These are phyloP conservation scores for Ophiostoma novo-ulmi DNA, from an alignment of 2,329 filamentous ascomycete species.

Conservation along the genomic window DNA sequence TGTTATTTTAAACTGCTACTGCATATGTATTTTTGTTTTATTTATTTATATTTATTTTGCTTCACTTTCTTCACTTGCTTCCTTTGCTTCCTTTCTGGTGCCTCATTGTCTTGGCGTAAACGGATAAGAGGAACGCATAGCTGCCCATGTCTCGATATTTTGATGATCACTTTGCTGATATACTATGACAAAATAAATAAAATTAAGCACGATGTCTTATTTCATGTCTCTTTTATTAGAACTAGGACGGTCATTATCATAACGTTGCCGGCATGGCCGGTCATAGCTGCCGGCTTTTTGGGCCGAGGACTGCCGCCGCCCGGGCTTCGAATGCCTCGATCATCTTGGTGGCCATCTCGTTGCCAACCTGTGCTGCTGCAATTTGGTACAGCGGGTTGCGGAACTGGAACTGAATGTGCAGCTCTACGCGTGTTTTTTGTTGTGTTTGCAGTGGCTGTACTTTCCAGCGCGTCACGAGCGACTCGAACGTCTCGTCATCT, in stretches of 20 bases:
- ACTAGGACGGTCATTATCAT: constrained; percentile 1
- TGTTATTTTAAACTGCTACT: not conserved
- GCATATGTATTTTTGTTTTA: not conserved
- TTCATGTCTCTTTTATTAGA: not conserved
- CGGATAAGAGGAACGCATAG: not conserved
- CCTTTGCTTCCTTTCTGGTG: not conserved
- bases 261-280: not conserved
- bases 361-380: constrained; percentile 73
- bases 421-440: constrained; percentile 60
- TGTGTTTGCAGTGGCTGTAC: constrained; percentile 44
- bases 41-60: not conserved
- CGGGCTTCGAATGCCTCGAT: constrained; percentile 87
- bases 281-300: not conserved
- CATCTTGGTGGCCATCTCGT: constrained; percentile 81
- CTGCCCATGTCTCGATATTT: not conserved
- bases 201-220: not conserved
- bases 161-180: not conserved
- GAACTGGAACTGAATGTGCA: constrained; percentile 79
- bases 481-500: constrained; percentile 52
- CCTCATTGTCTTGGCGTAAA: not conserved
- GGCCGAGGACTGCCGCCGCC: constrained; percentile 51
- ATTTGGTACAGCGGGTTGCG: constrained; percentile 81
- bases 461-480: constrained; percentile 65
- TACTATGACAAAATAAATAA: not conserved
- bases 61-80: not conserved